Base-by-base conservation (phyloP, 2,329 filamentous ascomycete species). In the Neofusicoccum laricinum region DNA sequence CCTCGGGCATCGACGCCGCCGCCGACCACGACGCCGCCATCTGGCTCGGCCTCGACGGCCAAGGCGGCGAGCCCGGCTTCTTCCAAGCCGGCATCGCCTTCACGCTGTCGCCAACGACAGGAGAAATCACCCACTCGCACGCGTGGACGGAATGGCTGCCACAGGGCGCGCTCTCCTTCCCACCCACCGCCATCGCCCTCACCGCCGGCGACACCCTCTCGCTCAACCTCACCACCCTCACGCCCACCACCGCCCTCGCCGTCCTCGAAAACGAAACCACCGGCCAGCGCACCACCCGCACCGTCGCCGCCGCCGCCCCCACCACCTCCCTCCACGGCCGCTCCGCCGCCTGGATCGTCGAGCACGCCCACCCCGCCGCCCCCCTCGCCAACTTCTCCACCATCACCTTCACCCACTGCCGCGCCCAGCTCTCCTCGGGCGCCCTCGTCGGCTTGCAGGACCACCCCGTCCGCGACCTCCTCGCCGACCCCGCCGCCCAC, bases 1-100 rank as follows among this genome's bases (percentile, higher is more conserved):
- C 70, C 65, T 81, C 75, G n/a, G n/a, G n/a, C n/a, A n/a, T n/a
- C 48, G 72, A 78, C 7, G 71, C 75, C 6, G 2, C 11, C 15
- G 1, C 14, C 15, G 14, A 4, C 41, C 41, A 45, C 14, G 15
- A 5, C 7, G 41, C n/a, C 41, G 41, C 41, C 14, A n/a, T 45
- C n/a, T 45, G 41, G 41, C 14, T 45, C n/a, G 41, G 41, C 41
- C 12, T 45, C 7, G 12, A 15, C 25, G 25, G 25, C 25, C 25
- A 5, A 6, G 41, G 14, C 41, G 1, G 11, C n/a, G 4, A 4
- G 14, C 14, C 14, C 41, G 8, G n/a, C 7, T 3, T 45, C n/a
- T 3, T 45, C 41, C 41, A 45, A 17, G 41, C 41, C 7, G 41
- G 41, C 41, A n/a, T 45, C 41, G 12, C 41, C 14, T 17, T 45